Percentiles rank a stretch among this genome's conserved stretches.
Conservation (phyloP, 2,329 filamentous ascomycete genomes). For the Fusarium sp. region DNA sequence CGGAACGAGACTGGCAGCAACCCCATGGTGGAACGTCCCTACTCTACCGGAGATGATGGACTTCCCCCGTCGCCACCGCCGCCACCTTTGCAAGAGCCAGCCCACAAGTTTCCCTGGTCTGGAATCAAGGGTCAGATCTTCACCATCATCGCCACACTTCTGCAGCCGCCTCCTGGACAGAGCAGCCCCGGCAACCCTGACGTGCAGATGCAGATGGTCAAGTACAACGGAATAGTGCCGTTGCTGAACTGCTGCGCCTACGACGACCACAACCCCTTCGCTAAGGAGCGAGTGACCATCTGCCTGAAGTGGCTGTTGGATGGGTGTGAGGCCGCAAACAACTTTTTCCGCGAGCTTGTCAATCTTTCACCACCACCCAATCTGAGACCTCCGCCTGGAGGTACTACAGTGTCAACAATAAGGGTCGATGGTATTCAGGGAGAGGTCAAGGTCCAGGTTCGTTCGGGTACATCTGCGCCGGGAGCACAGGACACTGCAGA, state of each 20-base stretch:
- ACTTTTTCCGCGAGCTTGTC: conserved; percentile 75
- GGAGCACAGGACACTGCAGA: conserved; percentile 48
- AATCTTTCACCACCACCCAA: conserved; percentile 56
- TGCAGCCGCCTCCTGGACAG: conserved; percentile 80
- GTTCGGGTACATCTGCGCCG: conserved; percentile 48
- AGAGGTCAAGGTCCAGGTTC: conserved; percentile 67
- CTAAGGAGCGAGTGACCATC: conserved; percentile 90
- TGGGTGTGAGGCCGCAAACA: conserved; percentile 78
- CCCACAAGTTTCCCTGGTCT: conserved; percentile 73
- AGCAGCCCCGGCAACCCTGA: conserved; percentile 73
- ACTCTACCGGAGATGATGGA: conserved; percentile 52
- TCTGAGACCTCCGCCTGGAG: conserved; percentile 50
- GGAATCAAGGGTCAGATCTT: conserved; percentile 94
- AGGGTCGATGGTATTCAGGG: conserved; percentile 67
- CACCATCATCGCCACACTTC: conserved; percentile 86
- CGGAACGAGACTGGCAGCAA: conserved; percentile 35
- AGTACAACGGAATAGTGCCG: conserved; percentile 86
- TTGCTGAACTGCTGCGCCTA: conserved; percentile 90
- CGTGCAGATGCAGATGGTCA: conserved; percentile 89
- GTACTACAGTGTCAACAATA: conserved; percentile 57
- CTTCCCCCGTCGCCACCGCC: conserved; percentile 53
- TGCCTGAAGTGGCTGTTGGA: conserved; percentile 87
- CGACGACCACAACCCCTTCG: conserved; percentile 93
- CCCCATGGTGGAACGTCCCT: conserved; percentile 73
- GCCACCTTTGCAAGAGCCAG: conserved; percentile 68